A percentile compares a stretch with the other conserved stretches of the same genome.
These are phyloP conservation scores for Aphanoascus verrucosus DNA, from an alignment of 2,329 filamentous ascomycete genomes.

Conservation along the genomic window DNA sequence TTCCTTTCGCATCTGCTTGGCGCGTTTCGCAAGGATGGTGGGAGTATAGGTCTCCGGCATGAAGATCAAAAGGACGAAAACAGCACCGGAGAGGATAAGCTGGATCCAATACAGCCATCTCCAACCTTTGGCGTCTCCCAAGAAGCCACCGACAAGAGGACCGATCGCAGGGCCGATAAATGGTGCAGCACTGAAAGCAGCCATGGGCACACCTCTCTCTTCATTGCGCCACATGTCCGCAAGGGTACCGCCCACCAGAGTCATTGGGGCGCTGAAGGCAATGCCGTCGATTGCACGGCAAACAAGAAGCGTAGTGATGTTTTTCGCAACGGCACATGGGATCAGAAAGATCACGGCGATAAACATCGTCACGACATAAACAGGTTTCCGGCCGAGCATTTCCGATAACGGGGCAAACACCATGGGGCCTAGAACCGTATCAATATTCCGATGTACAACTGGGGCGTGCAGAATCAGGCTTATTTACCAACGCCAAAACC, in stretches of 20 bases:
- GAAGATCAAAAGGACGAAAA: slow-evolving; percentile 70
- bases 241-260: slow-evolving; percentile 69
- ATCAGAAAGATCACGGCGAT: slow-evolving; percentile 69
- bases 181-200: slow-evolving; percentile 69
- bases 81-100: slow-evolving; percentile 58
- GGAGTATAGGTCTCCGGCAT: slow-evolving; percentile 83
- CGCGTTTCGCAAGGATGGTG: slow-evolving; percentile 59
- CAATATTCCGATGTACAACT: slow-evolving; percentile 10
- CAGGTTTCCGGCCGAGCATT: slow-evolving; percentile 58
- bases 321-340: slow-evolving; percentile 64
- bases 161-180: slow-evolving; percentile 73
- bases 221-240: slow-evolving; percentile 77
- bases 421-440: slow-evolving; percentile 51
- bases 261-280: slow-evolving; percentile 78
- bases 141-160: slow-evolving; percentile 65
- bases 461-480: background rate
- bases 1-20: slow-evolving; percentile 58
- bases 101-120: slow-evolving; percentile 83
- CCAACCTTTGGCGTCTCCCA: slow-evolving; percentile 61
- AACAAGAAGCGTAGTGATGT: slow-evolving; percentile 64
- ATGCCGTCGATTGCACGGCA: slow-evolving; percentile 71
- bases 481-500: slow-evolving; percentile 63
- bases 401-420: slow-evolving; percentile 69
- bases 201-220: slow-evolving; percentile 78
- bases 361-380: slow-evolving; percentile 59